phyloP scores from a whole-genome alignment of 306 rosid genomes.

The Malus domestica region ASM211411v1 NC_041797.1:20966001-20966500 shows the following conservation, averaged over 20 bases:
- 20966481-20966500: slow-evolving; percentile 46
- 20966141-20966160: slow-evolving; percentile 40
- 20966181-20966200: slow-evolving; percentile 35
- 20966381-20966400: slow-evolving; percentile 41
- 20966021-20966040: slow-evolving; percentile 45
- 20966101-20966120: slow-evolving; percentile 41
- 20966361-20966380: slow-evolving; percentile 46
- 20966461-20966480: slow-evolving; percentile 39
- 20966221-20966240: slow-evolving; percentile 48
- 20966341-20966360: slow-evolving; percentile 55
- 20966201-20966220: slow-evolving; percentile 42
- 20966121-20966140: slow-evolving; percentile 51
- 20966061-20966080: slow-evolving; percentile 46
- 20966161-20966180: slow-evolving; percentile 49
- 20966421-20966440: slow-evolving; percentile 39
- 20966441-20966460: slow-evolving; percentile 41
- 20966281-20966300: slow-evolving; percentile 47
- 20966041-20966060: slow-evolving; percentile 54
- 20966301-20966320: slow-evolving; percentile 47
- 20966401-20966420: slow-evolving; percentile 39
- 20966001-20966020: slow-evolving; percentile 50
- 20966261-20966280: slow-evolving; percentile 32
- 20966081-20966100: slow-evolving; percentile 25
- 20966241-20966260: slow-evolving; percentile 30
- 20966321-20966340: slow-evolving; percentile 51